phyloP scores from a whole-genome alignment of 2,329 filamentous ascomycete genomes.

The Seiridium unicorne region DNA sequence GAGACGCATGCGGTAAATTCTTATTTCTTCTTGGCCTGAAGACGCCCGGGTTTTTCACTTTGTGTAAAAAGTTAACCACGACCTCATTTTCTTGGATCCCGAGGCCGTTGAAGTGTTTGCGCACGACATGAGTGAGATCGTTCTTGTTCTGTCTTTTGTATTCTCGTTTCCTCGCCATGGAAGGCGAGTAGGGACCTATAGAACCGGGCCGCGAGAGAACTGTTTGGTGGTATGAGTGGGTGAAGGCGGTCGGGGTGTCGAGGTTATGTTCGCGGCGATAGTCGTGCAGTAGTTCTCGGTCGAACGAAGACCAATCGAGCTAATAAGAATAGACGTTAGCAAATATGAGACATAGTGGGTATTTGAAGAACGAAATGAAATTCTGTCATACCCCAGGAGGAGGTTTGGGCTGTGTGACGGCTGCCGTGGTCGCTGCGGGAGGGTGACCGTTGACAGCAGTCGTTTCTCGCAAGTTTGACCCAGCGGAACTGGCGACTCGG shows the following conservation, averaged over 20 bases:
- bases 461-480: conserved; percentile 44
- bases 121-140: conserved; percentile 67
- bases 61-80: conserved; percentile 77
- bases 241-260: conserved; percentile 69
- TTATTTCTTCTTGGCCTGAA: conserved; percentile 32
- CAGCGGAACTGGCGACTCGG: conserved; percentile 51
- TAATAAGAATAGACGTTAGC: conserved; percentile 25
- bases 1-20: conserved; percentile 27
- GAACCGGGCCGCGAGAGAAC: conserved; percentile 59
- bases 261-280: conserved; percentile 76
- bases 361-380: background rate
- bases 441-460: conserved; percentile 30
- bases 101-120: conserved; percentile 81
- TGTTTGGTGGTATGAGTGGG: conserved; percentile 59
- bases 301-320: conserved; percentile 68
- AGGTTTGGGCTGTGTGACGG: conserved; percentile 19
- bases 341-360: conserved; percentile 8
- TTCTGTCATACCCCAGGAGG: conserved; percentile 23
- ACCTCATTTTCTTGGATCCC: conserved; percentile 80
- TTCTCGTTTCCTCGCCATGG: conserved; percentile 66
- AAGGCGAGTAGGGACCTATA: conserved; percentile 72
- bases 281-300: conserved; percentile 65
- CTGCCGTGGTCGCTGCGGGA: conserved; percentile 12
- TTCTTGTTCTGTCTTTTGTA: conserved; percentile 69
- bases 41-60: conserved; percentile 57